A percentile compares a stretch with the other conserved stretches of the same genome.
These are phyloP conservation scores for Elsinoe arachidis DNA, from an alignment of 2,329 filamentous ascomycete genomes.

Conservation along the genomic window DNA sequence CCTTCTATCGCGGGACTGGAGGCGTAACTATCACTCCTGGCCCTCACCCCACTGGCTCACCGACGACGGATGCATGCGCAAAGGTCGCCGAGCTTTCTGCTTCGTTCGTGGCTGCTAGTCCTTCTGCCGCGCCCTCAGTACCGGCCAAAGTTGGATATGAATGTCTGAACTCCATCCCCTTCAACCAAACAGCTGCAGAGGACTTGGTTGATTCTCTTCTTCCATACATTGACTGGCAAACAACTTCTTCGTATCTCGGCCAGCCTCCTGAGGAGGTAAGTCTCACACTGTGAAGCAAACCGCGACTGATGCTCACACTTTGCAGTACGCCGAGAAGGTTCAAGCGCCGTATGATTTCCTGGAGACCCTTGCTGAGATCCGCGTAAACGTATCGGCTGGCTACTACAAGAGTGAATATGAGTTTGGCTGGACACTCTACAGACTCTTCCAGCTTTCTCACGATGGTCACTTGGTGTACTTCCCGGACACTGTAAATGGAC, in stretches of 20 bases:
- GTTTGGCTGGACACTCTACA: conserved; percentile 45
- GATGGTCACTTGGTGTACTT: conserved; percentile 56
- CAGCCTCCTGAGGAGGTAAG: conserved; percentile 34
- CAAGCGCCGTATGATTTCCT: conserved; percentile 36
- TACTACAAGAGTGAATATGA: conserved; percentile 35
- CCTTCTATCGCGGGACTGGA: conserved; percentile 2
- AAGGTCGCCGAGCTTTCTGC: conserved; percentile 21
- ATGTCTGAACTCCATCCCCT: conserved; percentile 38
- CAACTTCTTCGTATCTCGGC: conserved; percentile 36
- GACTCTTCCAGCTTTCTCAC: conserved; percentile 47
- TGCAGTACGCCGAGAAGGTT: conserved; percentile 35
- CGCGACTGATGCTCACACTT: neutral
- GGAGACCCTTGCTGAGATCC: conserved; percentile 31
- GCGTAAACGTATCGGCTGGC: conserved; percentile 29
- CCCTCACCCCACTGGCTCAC: neutral
- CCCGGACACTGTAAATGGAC: conserved; percentile 43
- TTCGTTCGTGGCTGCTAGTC: conserved; percentile 20
- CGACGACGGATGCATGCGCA: conserved; percentile 19
- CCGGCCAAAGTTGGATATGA: conserved; percentile 38
- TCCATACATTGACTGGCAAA: conserved; percentile 41
- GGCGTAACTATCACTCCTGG: conserved; percentile 1
- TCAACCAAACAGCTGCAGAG: conserved; percentile 34
- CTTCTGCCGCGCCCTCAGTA: conserved; percentile 30
- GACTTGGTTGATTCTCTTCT: conserved; percentile 35
- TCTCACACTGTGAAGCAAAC: neutral